Evolutionary conservation across 495 filamentous ascomycete species (phyloP), one percentile per base, ranked within the genome.

Genomic region (Friedmanniomyces simplex): DNA sequence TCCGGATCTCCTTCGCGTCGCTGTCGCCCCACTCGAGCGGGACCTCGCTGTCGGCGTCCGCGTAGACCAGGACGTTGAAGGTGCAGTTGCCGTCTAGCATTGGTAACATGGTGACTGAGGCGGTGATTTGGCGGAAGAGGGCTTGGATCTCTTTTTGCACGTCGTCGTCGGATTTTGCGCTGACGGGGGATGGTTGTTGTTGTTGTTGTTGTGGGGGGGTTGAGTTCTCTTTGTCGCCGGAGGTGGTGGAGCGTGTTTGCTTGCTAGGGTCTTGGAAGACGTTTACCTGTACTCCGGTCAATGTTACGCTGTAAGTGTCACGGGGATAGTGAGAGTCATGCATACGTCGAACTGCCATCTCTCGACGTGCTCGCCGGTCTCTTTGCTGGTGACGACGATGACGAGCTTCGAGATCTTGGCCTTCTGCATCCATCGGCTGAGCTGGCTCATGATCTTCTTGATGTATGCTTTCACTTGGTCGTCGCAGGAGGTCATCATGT

Each of bases 391-490:
- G 64, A 98, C 88, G 20, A 97, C 91, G 28, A 98, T 83, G 26
- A 98, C 91, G 1, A 98, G 82, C 72, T 95, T 97, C 14, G 85
- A 90, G 63, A 98, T 94, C 73, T 97, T 97, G 66, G 90, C 88
- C 63, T 86, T 86, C 43, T 87, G 76, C 87, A 96, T 97, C 93
- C 93, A 98, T 66, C 85, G 86, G 72, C 91, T 89, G 45, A 96
- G 80, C 72, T 95, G 90, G 4, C 84, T 86, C 88, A 95, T 96
- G 72, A 96, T 95, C 74, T 93, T 95, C 75, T 94, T 95, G 77
- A 95, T 94, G 72, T 98, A 98, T 50, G 91, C 89, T 74, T 95
- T 94, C 63, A 98, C 93, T 70, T 97, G 90, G 74, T 97, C 93
- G 72, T 98, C 93, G 56, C 87, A 82, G 18, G 93, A 89, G 37